A percentile compares a stretch with the other conserved stretches of the same genome.
phyloP scores from a whole-genome alignment of 2,329 filamentous ascomycete genomes.

The Neofusicoccum umdonicola region DNA sequence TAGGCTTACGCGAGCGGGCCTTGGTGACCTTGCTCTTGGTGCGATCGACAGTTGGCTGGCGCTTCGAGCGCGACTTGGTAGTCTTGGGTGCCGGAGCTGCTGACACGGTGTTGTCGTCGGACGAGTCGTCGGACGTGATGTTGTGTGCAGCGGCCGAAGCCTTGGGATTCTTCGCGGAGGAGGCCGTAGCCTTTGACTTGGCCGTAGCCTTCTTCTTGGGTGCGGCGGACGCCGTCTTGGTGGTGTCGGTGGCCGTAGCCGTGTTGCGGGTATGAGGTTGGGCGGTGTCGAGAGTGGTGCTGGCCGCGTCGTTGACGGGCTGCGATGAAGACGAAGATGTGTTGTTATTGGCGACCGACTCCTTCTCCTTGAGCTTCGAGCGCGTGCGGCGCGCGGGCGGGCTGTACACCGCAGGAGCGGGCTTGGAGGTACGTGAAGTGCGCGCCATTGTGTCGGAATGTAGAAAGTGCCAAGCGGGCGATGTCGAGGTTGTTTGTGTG shows the following conservation, averaged over 20 bases:
- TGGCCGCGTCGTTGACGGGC: not conserved
- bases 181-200: not conserved
- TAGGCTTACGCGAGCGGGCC: not conserved
- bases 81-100: not conserved
- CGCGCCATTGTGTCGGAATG: slow-evolving; percentile 8
- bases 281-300: not conserved
- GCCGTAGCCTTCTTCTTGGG: not conserved
- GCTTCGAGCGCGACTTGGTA: not conserved
- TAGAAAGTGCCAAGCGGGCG: not conserved
- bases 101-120: not conserved
- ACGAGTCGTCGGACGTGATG: not conserved
- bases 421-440: not conserved
- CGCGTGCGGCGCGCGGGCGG: slow-evolving; percentile 6
- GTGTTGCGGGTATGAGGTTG: not conserved
- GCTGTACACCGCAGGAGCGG: not conserved
- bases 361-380: slow-evolving; percentile 8
- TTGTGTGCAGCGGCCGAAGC: not conserved
- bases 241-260: not conserved
- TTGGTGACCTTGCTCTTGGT: slow-evolving; percentile 14
- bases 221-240: not conserved
- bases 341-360: not conserved
- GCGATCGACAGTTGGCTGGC: not conserved
- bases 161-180: not conserved
- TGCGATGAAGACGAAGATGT: not conserved
- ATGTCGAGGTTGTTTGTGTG: not conserved